Evolutionary conservation across 352 stramenopile species (phyloP), one percentile per base, ranked within the genome.

Genomic region (Phytophthora kernoviae): DNA sequence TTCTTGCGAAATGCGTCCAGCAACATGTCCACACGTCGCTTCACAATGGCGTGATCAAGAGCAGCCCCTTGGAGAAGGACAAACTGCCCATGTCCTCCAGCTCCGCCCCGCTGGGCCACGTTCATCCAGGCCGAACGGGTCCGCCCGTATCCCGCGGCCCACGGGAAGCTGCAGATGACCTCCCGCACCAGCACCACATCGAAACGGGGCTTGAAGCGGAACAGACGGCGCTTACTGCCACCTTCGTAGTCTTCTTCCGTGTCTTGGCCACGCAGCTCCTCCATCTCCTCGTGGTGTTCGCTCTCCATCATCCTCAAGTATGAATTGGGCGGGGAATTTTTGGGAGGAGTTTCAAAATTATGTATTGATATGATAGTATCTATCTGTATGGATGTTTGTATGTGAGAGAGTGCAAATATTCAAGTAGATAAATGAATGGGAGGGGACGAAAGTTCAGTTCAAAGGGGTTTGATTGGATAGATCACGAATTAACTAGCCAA

Each of bases 101-200:
- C 27, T 54, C 34, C 2, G 43, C 27, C 53, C 21, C 54, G 52
- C 21, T 58, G 46, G 14, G 70, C 70, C 48, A 76, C 66, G 2
- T 41, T 43, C 54, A 74, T 72, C 70, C 70, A 79, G 15, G 70
- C 70, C 18, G 68, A 73, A 27, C 70, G 70, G 24, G 67, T 79
- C 32, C 69, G 68, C 4, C 70, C 70, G 56, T 79, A 76, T 42
- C 70, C 70, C n/a, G 70, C 70, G 17, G 54, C 49, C 70, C 70
- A 79, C 14, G 70, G 70, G 39, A 79, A 79, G 37, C 68, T 60
- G 39, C 52, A 65, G 48, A 79, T 79, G 4, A 76, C 70, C 48
- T 79, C 70, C 45, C 58, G 64, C 62, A 69, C 66, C 17, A 79
- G 55, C 40, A 70, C 62, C 27, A 79, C 55, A 48, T 79, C 70